phyloP scores from a whole-genome alignment of 805 yeast species.

The Scheffersomyces lignosus region DNA sequence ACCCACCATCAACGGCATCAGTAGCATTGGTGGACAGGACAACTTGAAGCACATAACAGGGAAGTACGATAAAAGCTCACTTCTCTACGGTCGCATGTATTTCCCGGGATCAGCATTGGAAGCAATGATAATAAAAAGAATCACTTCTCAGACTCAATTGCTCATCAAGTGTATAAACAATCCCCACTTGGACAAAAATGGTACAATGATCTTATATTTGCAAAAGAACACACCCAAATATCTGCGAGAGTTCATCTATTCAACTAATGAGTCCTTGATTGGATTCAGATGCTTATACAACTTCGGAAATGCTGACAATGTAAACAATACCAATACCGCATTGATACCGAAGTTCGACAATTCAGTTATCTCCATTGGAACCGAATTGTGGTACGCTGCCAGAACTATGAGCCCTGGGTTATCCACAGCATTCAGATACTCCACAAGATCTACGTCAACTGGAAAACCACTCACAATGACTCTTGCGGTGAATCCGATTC shows the following conservation, averaged over 20 bases:
- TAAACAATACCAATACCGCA: conserved; percentile 5
- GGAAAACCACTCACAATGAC: conserved; percentile 91
- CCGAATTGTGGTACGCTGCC: conserved; percentile 88
- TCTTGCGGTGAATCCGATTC: conserved; percentile 79
- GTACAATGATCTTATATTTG: conserved; percentile 63
- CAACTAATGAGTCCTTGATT: conserved; percentile 78
- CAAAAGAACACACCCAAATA: conserved; percentile 66
- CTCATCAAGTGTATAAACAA: conserved; percentile 75
- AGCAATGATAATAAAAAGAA: conserved; percentile 75
- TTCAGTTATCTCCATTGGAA: conserved; percentile 72
- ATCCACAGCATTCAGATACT: conserved; percentile 80
- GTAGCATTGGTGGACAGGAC: too few relatives aligned
- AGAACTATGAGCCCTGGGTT: conserved; percentile 84
- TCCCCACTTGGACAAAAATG: conserved; percentile 51
- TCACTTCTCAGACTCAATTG: conserved; percentile 61
- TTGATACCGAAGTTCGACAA: conserved; percentile 48
- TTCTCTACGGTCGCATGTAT: conserved; percentile 83
- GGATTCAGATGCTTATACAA: conserved; percentile 83
- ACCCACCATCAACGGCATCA: conserved; percentile 29
- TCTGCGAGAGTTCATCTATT: conserved; percentile 73
- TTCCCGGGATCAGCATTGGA: conserved; percentile 86
- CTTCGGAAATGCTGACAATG: conserved; percentile 25
- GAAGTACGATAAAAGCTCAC: conserved; percentile 21
- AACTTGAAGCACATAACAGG: conserved; percentile 1
- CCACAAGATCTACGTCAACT: conserved; percentile 80